Conservation (phyloP, 2,329 filamentous ascomycete genomes). For the Lachnellula subtilissima region DNA sequence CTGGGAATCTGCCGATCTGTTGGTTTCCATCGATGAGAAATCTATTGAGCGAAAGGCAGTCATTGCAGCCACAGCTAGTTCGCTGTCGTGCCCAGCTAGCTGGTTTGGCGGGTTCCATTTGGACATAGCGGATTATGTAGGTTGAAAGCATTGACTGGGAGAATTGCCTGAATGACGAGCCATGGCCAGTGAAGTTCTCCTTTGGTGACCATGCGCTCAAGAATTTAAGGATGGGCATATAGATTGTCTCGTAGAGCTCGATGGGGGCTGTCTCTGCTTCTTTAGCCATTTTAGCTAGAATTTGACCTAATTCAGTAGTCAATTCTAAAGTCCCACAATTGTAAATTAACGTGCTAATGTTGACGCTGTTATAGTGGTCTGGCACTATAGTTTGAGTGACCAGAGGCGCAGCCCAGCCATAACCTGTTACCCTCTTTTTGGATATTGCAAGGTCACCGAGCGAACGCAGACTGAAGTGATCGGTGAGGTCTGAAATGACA, state of each 20-base stretch:
- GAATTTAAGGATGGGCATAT: conserved; percentile 7
- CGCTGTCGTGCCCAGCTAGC: conserved; percentile 1
- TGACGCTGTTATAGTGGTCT: conserved; percentile 1
- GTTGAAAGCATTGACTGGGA: conserved; percentile 2
- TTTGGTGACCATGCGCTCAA: neutral
- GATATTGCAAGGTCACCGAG: neutral
- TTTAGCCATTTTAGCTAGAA: neutral
- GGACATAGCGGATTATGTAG: conserved; percentile 3
- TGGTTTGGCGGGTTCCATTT: neutral
- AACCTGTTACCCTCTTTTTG: neutral
- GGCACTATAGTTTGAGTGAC: neutral
- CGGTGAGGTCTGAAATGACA: conserved; percentile 4
- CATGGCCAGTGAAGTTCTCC: neutral
- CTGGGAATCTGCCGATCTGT: neutral
- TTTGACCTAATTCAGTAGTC: neutral
- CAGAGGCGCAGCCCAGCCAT: neutral
- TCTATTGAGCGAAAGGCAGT: conserved; percentile 2
- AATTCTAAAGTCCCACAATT: neutral
- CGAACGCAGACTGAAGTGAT: conserved; percentile 1
- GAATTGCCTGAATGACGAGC: neutral
- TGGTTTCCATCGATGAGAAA: conserved; percentile 7
- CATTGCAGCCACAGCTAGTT: conserved; percentile 3
- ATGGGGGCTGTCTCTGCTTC: neutral
- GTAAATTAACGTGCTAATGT: conserved; percentile 6
- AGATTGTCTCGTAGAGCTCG: conserved; percentile 4